These are phyloP conservation scores for Myriosclerotinia curreyana DNA, from an alignment of 2,329 filamentous ascomycete species.

Conservation along the genomic window DNA sequence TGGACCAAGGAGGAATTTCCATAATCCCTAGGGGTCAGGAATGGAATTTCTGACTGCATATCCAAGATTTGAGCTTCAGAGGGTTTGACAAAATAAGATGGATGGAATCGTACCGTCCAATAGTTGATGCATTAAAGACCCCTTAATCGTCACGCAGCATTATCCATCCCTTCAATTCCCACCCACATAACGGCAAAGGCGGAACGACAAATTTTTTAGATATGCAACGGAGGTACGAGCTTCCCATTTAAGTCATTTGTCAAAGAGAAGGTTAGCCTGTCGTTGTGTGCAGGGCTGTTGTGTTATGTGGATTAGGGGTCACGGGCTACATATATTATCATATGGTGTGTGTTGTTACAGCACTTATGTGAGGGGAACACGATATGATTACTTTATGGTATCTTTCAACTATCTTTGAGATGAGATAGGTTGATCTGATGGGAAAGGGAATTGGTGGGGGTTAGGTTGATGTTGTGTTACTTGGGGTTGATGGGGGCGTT, in stretches of 20 bases:
- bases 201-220: constrained; percentile 11
- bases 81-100: neutral
- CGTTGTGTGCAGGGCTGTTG: neutral
- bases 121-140: neutral
- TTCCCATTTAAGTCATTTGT: neutral
- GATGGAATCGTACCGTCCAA: neutral
- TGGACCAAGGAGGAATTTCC: no score
- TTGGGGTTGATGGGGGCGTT: neutral
- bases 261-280: no score
- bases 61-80: neutral
- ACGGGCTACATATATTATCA: neutral
- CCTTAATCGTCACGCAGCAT: constrained; percentile 1
- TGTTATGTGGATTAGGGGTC: neutral
- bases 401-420: neutral
- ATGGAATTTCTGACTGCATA: neutral
- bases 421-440: neutral
- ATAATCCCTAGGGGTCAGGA: neutral
- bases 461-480: neutral
- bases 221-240: neutral
- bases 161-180: neutral
- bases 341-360: neutral
- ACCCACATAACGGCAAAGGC: neutral
- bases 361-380: neutral
- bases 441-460: neutral
- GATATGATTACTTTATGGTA: neutral